A percentile compares a stretch with the other conserved stretches of the same genome.
These are phyloP conservation scores for Cyclotella sp. DNA, from an alignment of 108 stramenopile species.

Conservation along the genomic window DNA sequence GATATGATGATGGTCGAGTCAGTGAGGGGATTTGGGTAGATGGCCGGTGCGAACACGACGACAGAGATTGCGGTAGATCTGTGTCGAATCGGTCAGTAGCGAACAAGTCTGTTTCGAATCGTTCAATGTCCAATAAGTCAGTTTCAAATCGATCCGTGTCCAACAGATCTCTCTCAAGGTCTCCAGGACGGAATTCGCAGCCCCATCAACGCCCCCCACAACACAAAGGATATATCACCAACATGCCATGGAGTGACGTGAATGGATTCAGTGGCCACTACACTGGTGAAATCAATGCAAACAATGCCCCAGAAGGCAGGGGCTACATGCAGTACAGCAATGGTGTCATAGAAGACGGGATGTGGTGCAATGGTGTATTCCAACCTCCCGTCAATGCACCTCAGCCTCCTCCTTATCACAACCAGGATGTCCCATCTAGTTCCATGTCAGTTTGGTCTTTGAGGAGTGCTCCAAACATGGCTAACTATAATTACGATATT, in stretches of 20 bases:
- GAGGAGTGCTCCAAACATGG: slow-evolving; percentile 44
- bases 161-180: slow-evolving; percentile 12
- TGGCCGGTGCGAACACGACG: slow-evolving; percentile 25
- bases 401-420: not conserved
- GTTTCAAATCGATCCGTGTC: slow-evolving; percentile 7
- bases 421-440: slow-evolving; percentile 22
- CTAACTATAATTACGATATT: slow-evolving; percentile 1
- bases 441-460: slow-evolving; percentile 47
- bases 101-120: not conserved
- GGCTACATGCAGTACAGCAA: slow-evolving; percentile 49
- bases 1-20: slow-evolving; percentile 60
- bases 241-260: slow-evolving; percentile 52
- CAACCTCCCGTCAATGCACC: slow-evolving; percentile 20
- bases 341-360: slow-evolving; percentile 48
- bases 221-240: slow-evolving; percentile 21
- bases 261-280: slow-evolving; percentile 50
- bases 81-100: slow-evolving; percentile 1
- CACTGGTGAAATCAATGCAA: slow-evolving; percentile 37
- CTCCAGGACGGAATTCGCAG: not conserved
- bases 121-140: slow-evolving; percentile 4
- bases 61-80: not conserved
- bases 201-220: not conserved
- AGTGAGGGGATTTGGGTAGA: slow-evolving; percentile 58
- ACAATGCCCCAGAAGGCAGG: slow-evolving; percentile 39
- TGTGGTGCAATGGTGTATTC: slow-evolving; percentile 50